Evolutionary conservation across 495 filamentous ascomycete genomes (phyloP).

Genomic region (Hypoxylon crocopeplum): DNA sequence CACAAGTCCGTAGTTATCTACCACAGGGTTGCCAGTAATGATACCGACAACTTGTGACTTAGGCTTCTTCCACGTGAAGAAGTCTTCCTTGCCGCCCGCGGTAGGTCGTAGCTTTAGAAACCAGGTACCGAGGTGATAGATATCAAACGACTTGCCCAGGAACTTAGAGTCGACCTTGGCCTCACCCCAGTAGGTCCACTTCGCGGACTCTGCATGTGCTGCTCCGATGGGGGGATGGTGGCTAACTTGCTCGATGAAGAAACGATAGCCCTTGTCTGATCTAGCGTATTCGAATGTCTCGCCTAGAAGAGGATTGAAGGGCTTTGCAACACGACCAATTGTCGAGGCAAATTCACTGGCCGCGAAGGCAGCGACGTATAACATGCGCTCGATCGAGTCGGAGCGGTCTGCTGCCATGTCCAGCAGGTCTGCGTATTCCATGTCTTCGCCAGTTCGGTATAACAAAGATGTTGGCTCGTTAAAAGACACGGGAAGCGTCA

Average conservation of each 20-base stretch:
- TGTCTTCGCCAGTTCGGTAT: conserved; percentile 93
- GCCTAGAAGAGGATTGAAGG: conserved; percentile 94
- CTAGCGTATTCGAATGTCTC: conserved; percentile 97
- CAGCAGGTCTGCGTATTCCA: conserved; percentile 95
- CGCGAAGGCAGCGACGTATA: conserved; percentile 97
- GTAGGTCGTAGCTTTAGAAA: conserved; percentile 86
- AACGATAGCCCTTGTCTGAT: conserved; percentile 95
- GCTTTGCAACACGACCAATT: conserved; percentile 94
- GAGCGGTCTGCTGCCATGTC: conserved; percentile 85
- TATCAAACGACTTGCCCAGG: conserved; percentile 96
- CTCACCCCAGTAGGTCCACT: conserved; percentile 98
- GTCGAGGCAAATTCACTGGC: conserved; percentile 97
- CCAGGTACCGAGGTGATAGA: conserved; percentile 96
- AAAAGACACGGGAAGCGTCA: conserved; percentile 98
- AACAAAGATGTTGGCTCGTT: conserved; percentile 98
- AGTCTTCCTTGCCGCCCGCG: conserved; percentile 77
- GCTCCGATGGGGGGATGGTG: conserved; percentile 97
- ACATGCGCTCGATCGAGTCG: conserved; percentile 88
- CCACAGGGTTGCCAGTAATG: conserved; percentile 92
- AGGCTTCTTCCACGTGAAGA: conserved; percentile 99
- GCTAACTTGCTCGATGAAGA: conserved; percentile 98
- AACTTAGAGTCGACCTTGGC: conserved; percentile 97
- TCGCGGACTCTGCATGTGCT: conserved; percentile 88
- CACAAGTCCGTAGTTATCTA: conserved; percentile 99
- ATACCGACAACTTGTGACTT: conserved; percentile 98